These are phyloP conservation scores for Capsicum baccatum DNA, from an alignment of 257 asterid genomes.

Conservation along the genomic window DNA sequence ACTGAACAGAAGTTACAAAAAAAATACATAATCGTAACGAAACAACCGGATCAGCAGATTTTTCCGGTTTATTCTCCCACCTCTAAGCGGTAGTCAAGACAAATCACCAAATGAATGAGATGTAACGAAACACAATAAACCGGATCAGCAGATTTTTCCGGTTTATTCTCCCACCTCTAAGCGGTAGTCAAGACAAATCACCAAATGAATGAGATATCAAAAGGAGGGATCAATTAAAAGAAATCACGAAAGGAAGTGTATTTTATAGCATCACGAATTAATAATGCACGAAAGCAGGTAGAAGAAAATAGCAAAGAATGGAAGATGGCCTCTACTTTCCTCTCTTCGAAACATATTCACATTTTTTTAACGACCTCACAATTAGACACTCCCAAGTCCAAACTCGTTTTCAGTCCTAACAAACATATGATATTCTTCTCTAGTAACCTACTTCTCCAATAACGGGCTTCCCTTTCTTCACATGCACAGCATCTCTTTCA, in stretches of 20 bases:
- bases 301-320: neutral
- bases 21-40: no score
- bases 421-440: neutral
- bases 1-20: no score
- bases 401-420: neutral
- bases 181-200: neutral
- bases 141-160: no score
- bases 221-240: neutral
- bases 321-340: neutral
- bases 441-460: neutral
- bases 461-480: neutral
- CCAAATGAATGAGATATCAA: neutral
- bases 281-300: neutral
- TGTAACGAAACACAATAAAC: no score
- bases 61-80: no score
- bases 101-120: no score
- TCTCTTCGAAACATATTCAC: neutral
- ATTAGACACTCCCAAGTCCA: neutral
- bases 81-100: no score
- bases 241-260: neutral
- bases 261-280: neutral
- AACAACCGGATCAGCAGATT: no score
- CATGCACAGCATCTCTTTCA: neutral
- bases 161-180: no score
- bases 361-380: neutral